Conservation (phyloP, 2,329 filamentous ascomycete genomes). For the Colletotrichum tamarilloi region DNA sequence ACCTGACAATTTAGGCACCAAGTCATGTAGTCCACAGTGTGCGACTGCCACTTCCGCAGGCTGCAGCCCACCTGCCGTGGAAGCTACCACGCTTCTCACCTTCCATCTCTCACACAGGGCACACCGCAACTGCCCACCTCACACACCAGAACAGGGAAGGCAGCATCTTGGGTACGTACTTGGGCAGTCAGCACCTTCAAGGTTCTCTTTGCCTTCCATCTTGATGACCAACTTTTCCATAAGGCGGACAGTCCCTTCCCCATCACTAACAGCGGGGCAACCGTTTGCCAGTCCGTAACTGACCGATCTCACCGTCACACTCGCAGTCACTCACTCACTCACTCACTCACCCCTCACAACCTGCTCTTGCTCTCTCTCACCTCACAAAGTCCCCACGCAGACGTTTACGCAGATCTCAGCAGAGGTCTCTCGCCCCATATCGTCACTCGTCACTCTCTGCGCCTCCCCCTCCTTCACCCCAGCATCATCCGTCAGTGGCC, state of each 20-base stretch:
- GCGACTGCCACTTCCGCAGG: background rate
- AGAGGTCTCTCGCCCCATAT: slow-evolving; percentile 18
- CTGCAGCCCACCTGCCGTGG: slow-evolving; percentile 20
- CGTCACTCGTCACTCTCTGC: slow-evolving; percentile 22
- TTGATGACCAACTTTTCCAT: slow-evolving; percentile 9
- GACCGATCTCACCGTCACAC: slow-evolving; percentile 1
- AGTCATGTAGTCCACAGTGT: slow-evolving; percentile 20
- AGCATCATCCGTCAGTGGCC: slow-evolving; percentile 26
- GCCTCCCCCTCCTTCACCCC: slow-evolving; percentile 19
- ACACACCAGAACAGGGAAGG: background rate
- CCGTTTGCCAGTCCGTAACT: slow-evolving; percentile 3
- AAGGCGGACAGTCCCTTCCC: background rate
- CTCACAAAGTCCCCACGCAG: background rate
- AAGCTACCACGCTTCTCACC: background rate
- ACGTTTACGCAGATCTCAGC: slow-evolving; percentile 27
- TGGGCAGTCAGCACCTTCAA: background rate
- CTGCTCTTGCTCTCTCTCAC: background rate
- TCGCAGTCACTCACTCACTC: background rate
- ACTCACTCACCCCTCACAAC: background rate
- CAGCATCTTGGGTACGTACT: slow-evolving; percentile 6
- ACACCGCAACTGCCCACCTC: background rate
- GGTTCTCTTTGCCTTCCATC: background rate
- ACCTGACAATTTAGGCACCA: slow-evolving; percentile 24
- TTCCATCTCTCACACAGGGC: background rate
- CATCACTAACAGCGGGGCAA: slow-evolving; percentile 28